These are phyloP conservation scores for Urochloa ruziziensis DNA, from an alignment of 176 grass and related monocot species.

Conservation along the genomic window DNA sequence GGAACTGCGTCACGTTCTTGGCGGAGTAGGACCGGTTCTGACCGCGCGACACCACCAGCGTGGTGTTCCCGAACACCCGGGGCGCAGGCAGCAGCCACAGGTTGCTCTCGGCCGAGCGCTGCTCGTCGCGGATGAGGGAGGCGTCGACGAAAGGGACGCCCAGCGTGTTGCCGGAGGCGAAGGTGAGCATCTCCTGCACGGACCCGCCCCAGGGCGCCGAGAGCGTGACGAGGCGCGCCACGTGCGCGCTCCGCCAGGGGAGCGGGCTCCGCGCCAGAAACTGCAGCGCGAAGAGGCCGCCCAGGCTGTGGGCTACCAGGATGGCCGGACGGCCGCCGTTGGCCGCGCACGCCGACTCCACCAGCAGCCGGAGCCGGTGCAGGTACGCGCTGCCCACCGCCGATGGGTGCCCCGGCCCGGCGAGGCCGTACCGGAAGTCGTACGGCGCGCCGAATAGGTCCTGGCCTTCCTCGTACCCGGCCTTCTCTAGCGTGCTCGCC, in stretches of 20 bases:
- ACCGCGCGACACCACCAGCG: constrained; percentile 46
- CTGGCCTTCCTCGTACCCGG: constrained; percentile 62
- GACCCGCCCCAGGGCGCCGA: constrained; percentile 73
- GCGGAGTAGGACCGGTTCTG: constrained; percentile 60
- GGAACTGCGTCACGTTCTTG: constrained; percentile 60
- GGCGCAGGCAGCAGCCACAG: constrained; percentile 80
- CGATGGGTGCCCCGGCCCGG: constrained; percentile 56
- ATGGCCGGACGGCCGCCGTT: constrained; percentile 55
- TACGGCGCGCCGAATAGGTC: constrained; percentile 83
- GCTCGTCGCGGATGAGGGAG: constrained; percentile 52
- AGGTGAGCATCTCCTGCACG: constrained; percentile 68
- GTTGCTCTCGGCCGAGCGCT: constrained; percentile 78
- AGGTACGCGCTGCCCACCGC: constrained; percentile 62
- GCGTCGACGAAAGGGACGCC: constrained; percentile 68
- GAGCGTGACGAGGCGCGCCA: constrained; percentile 64
- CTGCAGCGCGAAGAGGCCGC: constrained; percentile 69
- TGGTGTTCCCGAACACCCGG: constrained; percentile 44
- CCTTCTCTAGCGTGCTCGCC: constrained; percentile 57
- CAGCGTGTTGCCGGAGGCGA: constrained; percentile 67
- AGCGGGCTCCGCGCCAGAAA: constrained; percentile 50
- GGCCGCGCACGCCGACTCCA: constrained; percentile 46
- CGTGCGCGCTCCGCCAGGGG: constrained; percentile 47
- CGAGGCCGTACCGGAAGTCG: constrained; percentile 85
- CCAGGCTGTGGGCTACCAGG: constrained; percentile 80
- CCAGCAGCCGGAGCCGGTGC: constrained; percentile 48